Evolutionary conservation across 2,329 filamentous ascomycete genomes (phyloP).

Genomic region (Cytospora mali): DNA sequence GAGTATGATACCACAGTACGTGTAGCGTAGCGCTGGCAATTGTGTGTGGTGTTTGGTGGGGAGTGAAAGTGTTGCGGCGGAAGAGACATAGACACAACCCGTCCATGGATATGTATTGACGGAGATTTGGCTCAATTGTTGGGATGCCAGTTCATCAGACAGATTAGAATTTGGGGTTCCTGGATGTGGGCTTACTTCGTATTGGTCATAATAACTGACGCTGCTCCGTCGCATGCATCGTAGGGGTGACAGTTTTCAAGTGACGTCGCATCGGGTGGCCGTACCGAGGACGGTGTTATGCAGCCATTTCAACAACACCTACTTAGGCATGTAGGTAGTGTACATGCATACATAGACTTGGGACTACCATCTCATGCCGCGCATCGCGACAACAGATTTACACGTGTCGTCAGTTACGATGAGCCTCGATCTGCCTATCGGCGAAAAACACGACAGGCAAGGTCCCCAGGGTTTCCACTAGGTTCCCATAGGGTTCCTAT

Average conservation of each 20-base stretch:
- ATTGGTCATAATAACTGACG: neutral
- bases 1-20: neutral
- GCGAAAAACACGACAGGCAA: neutral
- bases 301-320: neutral
- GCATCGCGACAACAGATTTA: conserved; percentile 16
- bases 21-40: neutral
- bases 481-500: neutral
- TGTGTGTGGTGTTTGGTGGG: neutral
- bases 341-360: neutral
- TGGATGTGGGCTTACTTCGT: neutral
- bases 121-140: neutral
- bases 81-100: neutral
- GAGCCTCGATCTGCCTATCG: conserved; percentile 18
- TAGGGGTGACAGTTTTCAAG: neutral
- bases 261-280: neutral
- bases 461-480: neutral
- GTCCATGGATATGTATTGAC: too few species aligned
- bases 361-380: neutral
- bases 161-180: neutral
- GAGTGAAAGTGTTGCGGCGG: neutral
- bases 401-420: conserved; percentile 12
- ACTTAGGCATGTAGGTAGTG: neutral
- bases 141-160: neutral
- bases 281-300: neutral
- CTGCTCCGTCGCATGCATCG: neutral